Evolutionary conservation across 2,329 filamentous ascomycete genomes (phyloP).

Genomic region (Podosphaera leucotricha): DNA sequence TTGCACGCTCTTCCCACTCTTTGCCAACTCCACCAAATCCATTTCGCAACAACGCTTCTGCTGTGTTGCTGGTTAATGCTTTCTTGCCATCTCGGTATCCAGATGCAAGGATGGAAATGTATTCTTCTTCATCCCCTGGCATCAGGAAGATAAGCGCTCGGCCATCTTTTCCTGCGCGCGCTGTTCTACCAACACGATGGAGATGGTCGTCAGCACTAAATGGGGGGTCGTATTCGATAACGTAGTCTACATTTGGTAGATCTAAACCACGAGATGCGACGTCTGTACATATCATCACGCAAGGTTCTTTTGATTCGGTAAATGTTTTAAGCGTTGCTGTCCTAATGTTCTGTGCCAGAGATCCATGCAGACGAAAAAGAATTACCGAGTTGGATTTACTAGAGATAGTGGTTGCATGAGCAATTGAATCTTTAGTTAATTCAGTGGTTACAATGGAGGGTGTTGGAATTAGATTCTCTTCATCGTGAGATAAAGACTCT

Average conservation of each 20-base stretch:
- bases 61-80: slow-evolving; percentile 38
- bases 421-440: slow-evolving; percentile 34
- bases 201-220: slow-evolving; percentile 86
- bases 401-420: slow-evolving; percentile 47
- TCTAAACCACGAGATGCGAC: slow-evolving; percentile 90
- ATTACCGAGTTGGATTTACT: slow-evolving; percentile 55
- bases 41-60: slow-evolving; percentile 43
- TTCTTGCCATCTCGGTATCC: slow-evolving; percentile 25
- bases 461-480: slow-evolving; percentile 15
- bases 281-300: slow-evolving; percentile 78
- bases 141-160: slow-evolving; percentile 75
- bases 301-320: slow-evolving; percentile 45
- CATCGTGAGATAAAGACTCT: slow-evolving; percentile 11
- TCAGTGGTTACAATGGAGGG: slow-evolving; percentile 13
- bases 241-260: slow-evolving; percentile 79
- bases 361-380: slow-evolving; percentile 75
- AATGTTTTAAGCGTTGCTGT: slow-evolving; percentile 72
- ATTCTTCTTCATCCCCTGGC: slow-evolving; percentile 78
- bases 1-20: slow-evolving; percentile 41
- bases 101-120: slow-evolving; percentile 34
- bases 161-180: slow-evolving; percentile 71
- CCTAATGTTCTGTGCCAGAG: slow-evolving; percentile 64
- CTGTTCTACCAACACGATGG: slow-evolving; percentile 83
- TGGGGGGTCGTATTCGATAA: slow-evolving; percentile 88
- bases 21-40: slow-evolving; percentile 30